Percentiles rank a stretch among this genome's conserved stretches.
Evolutionary conservation across 192 early-diverging fungal species (phyloP).

Genomic region (Gryganskiella cystojenkinii): DNA sequence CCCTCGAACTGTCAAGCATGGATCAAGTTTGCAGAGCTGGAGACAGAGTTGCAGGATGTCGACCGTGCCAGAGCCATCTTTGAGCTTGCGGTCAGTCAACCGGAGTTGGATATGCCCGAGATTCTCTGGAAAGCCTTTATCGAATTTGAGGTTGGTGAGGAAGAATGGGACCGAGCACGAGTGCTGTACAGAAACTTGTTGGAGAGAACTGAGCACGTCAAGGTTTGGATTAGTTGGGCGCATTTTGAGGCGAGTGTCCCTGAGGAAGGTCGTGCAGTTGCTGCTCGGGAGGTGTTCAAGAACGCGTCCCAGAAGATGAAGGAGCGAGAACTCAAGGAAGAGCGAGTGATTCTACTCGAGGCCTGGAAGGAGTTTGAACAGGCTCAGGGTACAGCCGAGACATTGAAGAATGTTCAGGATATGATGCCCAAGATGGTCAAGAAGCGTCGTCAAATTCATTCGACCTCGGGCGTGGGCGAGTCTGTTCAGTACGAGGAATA

Average conservation of each 20-base stretch:
- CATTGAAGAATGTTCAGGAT: slow-evolving; percentile 68
- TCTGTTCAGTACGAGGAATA: slow-evolving; percentile 93
- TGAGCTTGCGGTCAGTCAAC: slow-evolving; percentile 91
- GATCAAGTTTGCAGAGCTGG: slow-evolving; percentile 97
- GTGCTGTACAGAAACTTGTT: slow-evolving; percentile 87
- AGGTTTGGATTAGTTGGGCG: slow-evolving; percentile 96
- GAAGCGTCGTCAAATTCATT: slow-evolving; percentile 78
- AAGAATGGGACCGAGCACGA: slow-evolving; percentile 83
- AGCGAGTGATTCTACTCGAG: slow-evolving; percentile 90
- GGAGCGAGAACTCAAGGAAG: slow-evolving; percentile 80
- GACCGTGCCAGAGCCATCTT: slow-evolving; percentile 90
- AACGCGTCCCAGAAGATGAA: slow-evolving; percentile 79
- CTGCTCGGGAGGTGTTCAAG: slow-evolving; percentile 82
- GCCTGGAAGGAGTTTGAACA: slow-evolving; percentile 91
- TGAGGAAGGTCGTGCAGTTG: slow-evolving; percentile 59
- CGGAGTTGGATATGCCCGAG: slow-evolving; percentile 96
- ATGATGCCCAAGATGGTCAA: slow-evolving; percentile 94
- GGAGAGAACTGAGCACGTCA: slow-evolving; percentile 91
- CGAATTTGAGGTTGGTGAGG: slow-evolving; percentile 90
- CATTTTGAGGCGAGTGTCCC: slow-evolving; percentile 85
- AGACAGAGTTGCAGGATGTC: slow-evolving; percentile 84
- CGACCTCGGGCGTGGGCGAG: slow-evolving; percentile 53
- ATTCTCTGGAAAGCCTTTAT: slow-evolving; percentile 99
- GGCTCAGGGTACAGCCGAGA: slow-evolving; percentile 64
- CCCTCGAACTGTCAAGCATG: slow-evolving; percentile 91